These are phyloP conservation scores for Skeletonema costatum DNA, from an alignment of 108 stramenopile species.

Conservation along the genomic window DNA sequence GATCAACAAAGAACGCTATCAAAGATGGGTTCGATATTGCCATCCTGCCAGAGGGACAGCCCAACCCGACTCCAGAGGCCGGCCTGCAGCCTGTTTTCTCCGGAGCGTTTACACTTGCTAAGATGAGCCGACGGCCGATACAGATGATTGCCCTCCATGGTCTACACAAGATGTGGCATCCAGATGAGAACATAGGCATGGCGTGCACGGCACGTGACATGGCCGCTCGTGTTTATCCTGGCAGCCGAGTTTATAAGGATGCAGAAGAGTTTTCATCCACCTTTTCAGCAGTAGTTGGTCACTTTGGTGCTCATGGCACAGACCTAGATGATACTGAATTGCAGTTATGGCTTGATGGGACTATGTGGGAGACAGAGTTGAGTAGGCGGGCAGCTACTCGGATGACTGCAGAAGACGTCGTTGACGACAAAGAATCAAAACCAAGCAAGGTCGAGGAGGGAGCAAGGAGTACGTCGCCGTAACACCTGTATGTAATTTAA, in stretches of 20 bases:
- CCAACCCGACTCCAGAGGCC: conserved; percentile 81
- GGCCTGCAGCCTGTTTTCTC: conserved; percentile 76
- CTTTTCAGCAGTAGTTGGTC: conserved; percentile 76
- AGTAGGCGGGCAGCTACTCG: conserved; percentile 22
- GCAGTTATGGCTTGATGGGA: conserved; percentile 47
- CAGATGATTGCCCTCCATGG: conserved; percentile 82
- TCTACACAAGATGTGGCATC: conserved; percentile 82
- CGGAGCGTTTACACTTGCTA: conserved; percentile 83
- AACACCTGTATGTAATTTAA: not conserved
- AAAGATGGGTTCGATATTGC: conserved; percentile 89
- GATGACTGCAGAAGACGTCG: conserved; percentile 13
- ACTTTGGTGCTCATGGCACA: conserved; percentile 72
- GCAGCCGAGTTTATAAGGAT: conserved; percentile 45
- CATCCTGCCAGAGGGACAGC: conserved; percentile 86
- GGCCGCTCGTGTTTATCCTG: conserved; percentile 68
- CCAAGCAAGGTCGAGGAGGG: not conserved
- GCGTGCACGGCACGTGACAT: conserved; percentile 58
- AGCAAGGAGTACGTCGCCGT: not conserved
- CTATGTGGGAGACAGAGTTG: conserved; percentile 47
- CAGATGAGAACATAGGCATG: conserved; percentile 73
- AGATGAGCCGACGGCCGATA: conserved; percentile 78
- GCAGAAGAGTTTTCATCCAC: conserved; percentile 71
- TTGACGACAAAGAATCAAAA: conserved; percentile 5
- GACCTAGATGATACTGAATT: conserved; percentile 57
- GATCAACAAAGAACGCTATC: conserved; percentile 73